Percentiles rank a stretch among this genome's conserved stretches.
Conservation (phyloP, 345 rosid genomes). For the Hibiscus mutabilis region DNA sequence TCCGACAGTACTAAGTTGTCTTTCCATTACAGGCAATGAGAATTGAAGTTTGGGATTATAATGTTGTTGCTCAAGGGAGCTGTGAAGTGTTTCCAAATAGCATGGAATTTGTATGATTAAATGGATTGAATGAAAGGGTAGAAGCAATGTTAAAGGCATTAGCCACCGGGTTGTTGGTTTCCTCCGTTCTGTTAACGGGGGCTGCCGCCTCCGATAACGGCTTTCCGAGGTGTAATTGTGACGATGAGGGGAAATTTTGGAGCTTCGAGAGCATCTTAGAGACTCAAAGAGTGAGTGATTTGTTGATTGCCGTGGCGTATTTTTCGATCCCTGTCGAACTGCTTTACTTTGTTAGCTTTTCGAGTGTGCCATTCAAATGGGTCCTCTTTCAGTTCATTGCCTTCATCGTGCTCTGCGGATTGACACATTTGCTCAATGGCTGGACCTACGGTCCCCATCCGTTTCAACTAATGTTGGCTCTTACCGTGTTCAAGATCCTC, state of each 20-base stretch:
- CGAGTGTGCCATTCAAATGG: slow-evolving; percentile 95
- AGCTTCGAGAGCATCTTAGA: slow-evolving; percentile 70
- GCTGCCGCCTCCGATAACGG: slow-evolving; percentile 34
- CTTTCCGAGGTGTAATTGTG: slow-evolving; percentile 71
- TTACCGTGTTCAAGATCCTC: slow-evolving; percentile 82
- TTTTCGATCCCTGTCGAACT: slow-evolving; percentile 90
- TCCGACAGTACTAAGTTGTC: background rate
- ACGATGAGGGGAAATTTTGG: slow-evolving; percentile 81
- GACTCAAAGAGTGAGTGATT: slow-evolving; percentile 79
- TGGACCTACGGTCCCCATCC: slow-evolving; percentile 82
- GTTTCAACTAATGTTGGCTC: slow-evolving; percentile 74
- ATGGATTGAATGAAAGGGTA: slow-evolving; percentile 34
- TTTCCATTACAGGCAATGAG: slow-evolving; percentile 16
- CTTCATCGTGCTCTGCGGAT: slow-evolving; percentile 93
- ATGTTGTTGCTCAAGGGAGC: slow-evolving; percentile 10
- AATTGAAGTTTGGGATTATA: slow-evolving; percentile 12
- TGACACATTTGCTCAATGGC: slow-evolving; percentile 94
- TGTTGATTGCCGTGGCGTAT: slow-evolving; percentile 91
- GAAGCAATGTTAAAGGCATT: slow-evolving; percentile 57
- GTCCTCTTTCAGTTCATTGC: slow-evolving; percentile 91
- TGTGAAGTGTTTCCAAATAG: background rate
- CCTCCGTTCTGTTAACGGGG: slow-evolving; percentile 28
- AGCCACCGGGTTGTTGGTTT: slow-evolving; percentile 44
- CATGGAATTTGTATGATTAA: too few species aligned
- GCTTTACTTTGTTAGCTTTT: slow-evolving; percentile 92